A percentile compares a stretch with the other conserved stretches of the same genome.
Evolutionary conservation across 169 alveolate genomes (phyloP).

Genomic region (Babesia bigemina): DNA sequence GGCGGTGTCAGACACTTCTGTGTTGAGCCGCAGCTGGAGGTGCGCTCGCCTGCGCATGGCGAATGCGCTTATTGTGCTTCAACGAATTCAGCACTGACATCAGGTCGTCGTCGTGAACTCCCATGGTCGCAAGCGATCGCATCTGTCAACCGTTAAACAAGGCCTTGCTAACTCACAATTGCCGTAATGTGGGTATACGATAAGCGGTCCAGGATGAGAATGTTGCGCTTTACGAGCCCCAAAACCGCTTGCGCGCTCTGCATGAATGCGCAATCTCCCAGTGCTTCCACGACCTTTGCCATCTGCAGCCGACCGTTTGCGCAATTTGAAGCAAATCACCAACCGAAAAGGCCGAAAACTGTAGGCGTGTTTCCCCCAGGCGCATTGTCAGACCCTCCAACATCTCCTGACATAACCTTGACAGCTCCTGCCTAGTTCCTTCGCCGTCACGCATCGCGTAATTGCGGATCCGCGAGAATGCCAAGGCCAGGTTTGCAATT

Average conservation of each 20-base stretch:
- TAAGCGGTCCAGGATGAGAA: conserved; percentile 29
- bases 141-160: conserved; percentile 3
- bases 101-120: conserved; percentile 51
- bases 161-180: conserved; percentile 18
- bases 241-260: conserved; percentile 19
- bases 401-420: not conserved
- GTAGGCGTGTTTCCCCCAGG: conserved; percentile 14
- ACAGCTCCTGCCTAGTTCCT: not conserved
- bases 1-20: too few relatives aligned
- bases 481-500: conserved; percentile 38
- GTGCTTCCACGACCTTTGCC: conserved; percentile 49
- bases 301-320: conserved; percentile 9
- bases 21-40: not conserved
- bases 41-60: not conserved
- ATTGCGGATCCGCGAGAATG: conserved; percentile 38
- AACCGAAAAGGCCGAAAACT: conserved; percentile 43
- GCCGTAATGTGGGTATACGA: conserved; percentile 53
- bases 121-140: conserved; percentile 39
- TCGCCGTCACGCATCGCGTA: not conserved
- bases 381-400: conserved; percentile 3
- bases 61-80: conserved; percentile 43
- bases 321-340: not conserved
- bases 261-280: conserved; percentile 33
- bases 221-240: conserved; percentile 42
- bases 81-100: conserved; percentile 42